Evolutionary conservation across 805 yeast species (phyloP).

Genomic region (Cyberlindnera euphorbiiphila): DNA sequence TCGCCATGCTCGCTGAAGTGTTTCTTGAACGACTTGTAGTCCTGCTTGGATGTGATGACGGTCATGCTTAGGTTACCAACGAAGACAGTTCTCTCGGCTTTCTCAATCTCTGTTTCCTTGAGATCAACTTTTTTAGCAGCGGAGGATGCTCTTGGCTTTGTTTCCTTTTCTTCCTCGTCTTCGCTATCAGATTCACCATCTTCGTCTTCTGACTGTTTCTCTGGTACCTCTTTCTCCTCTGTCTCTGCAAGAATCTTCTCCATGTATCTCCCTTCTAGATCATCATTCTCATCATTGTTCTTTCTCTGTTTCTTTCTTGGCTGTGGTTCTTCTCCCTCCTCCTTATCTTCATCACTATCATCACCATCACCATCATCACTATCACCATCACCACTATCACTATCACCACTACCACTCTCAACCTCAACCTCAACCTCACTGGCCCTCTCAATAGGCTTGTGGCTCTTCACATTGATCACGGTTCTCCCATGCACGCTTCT

Average conservation of each 20-base stretch:
- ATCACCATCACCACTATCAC: conserved; percentile 23
- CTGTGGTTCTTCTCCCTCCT: conserved; percentile 22
- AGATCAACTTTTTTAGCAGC: conserved; percentile 46
- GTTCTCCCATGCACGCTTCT: conserved; percentile 34
- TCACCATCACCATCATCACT: conserved; percentile 18
- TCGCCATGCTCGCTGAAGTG: conserved; percentile 41
- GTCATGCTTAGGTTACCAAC: conserved; percentile 76
- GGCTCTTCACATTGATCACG: conserved; percentile 23
- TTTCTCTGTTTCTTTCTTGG: conserved; percentile 24
- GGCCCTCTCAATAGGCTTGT: conserved; percentile 17
- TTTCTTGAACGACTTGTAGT: conserved; percentile 60
- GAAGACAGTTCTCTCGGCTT: conserved; percentile 81
- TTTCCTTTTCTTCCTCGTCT: conserved; percentile 24
- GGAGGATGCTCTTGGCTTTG: conserved; percentile 14
- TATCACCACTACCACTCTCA: no score
- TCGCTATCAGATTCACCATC: conserved; percentile 26
- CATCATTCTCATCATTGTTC: conserved; percentile 31
- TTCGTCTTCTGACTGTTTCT: conserved; percentile 14
- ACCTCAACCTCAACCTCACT: conserved; percentile 21
- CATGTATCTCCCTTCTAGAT: conserved; percentile 52
- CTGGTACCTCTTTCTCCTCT: conserved; percentile 28
- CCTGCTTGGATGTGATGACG: conserved; percentile 60
- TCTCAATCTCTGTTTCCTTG: conserved; percentile 68
- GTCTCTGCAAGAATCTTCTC: conserved; percentile 42
- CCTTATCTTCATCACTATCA: conserved; percentile 22